Evolutionary conservation across 139 green algal species (phyloP).

Genomic region (Auxenochlorella pyrenoidosa): DNA sequence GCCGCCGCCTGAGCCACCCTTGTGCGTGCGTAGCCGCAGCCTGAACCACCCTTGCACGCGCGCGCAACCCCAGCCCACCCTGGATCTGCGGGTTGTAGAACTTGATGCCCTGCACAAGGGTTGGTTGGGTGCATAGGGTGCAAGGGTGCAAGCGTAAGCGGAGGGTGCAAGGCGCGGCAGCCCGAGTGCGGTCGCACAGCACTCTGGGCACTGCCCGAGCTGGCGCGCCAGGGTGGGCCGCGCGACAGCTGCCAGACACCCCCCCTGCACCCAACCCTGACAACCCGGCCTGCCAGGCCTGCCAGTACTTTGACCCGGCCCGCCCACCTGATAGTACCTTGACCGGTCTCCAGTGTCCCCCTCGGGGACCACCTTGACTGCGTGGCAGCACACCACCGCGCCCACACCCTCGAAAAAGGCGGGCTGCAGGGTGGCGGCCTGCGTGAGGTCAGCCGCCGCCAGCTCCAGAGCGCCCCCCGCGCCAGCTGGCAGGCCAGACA

Average conservation of each 20-base stretch:
- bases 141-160: too few relatives aligned
- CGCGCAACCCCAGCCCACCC: slow-evolving; percentile 11
- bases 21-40: too few relatives aligned
- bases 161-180: too few relatives aligned
- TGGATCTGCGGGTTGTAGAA: slow-evolving; percentile 86
- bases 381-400: slow-evolving; percentile 73
- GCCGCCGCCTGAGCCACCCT: too few relatives aligned
- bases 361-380: slow-evolving; percentile 83
- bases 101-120: slow-evolving; percentile 76
- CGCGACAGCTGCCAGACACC: not conserved
- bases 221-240: too few relatives aligned
- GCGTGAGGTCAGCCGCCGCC: slow-evolving; percentile 81
- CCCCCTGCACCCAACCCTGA: not conserved
- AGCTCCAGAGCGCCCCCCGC: slow-evolving; percentile 76
- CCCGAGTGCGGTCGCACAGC: too few relatives aligned
- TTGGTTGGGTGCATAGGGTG: too few relatives aligned
- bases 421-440: slow-evolving; percentile 77
- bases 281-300: not conserved
- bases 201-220: not conserved
- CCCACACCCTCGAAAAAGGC: slow-evolving; percentile 79
- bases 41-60: too few relatives aligned
- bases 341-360: slow-evolving; percentile 77
- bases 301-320: not conserved
- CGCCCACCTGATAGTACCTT: slow-evolving; percentile 93
- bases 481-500: slow-evolving; percentile 51